Conservation (phyloP, 2,329 filamentous ascomycete genomes). For the Penicillium sclerotiorum region DNA sequence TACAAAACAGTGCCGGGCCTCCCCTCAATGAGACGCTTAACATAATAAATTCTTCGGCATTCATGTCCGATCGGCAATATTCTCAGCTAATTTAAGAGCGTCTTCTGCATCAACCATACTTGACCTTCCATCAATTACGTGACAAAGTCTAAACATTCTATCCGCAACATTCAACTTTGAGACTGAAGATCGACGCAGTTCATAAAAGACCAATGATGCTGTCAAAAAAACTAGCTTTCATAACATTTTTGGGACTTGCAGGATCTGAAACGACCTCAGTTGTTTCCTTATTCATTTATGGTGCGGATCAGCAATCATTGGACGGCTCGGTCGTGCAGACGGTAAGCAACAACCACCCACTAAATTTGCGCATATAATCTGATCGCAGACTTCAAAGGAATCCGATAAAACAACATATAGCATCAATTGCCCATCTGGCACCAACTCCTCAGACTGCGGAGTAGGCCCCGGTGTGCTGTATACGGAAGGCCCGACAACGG, state of each 20-base stretch:
- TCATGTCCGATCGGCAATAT: too few species aligned
- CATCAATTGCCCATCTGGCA: constrained; percentile 14
- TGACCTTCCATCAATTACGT: too few species aligned
- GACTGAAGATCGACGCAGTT: neutral
- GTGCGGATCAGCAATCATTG: constrained; percentile 24
- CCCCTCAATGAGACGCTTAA: too few species aligned
- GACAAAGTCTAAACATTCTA: too few species aligned
- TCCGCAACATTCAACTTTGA: too few species aligned
- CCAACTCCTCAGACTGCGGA: constrained; percentile 24
- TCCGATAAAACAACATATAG: neutral
- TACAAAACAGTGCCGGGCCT: too few species aligned
- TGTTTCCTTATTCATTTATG: constrained; percentile 28
- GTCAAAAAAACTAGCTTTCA: neutral
- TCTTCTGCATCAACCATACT: too few species aligned
- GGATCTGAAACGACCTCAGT: constrained; percentile 13
- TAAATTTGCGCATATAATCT: neutral
- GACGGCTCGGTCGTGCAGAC: constrained; percentile 26
- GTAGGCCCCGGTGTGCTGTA: constrained; percentile 28
- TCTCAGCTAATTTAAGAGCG: too few species aligned
- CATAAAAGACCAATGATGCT: neutral
- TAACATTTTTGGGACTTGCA: neutral
- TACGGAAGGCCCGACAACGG: constrained; percentile 17
- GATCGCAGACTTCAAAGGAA: neutral
- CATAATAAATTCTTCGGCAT: too few species aligned
- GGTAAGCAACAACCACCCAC: constrained; percentile 21